phyloP scores from a whole-genome alignment of 306 rosid species.

The Quercus agrifolia region DNA sequence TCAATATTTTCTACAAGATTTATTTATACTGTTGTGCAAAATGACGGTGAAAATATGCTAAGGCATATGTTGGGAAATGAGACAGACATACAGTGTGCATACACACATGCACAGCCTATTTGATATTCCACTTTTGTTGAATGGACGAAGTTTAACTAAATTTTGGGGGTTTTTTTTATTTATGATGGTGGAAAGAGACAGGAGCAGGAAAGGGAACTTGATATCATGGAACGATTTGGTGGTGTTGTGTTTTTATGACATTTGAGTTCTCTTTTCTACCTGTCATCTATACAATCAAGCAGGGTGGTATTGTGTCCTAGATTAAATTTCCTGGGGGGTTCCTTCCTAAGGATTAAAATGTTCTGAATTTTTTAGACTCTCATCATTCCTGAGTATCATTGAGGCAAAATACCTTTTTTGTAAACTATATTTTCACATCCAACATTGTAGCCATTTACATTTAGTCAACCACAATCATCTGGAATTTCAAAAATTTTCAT shows the following conservation, averaged over 20 bases:
- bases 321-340: not conserved
- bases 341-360: not conserved
- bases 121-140: not conserved
- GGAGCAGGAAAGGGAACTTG: not conserved
- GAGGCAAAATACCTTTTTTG: not conserved
- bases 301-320: not conserved
- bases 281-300: not conserved
- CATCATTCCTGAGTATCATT: not conserved
- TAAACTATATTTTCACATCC: not conserved
- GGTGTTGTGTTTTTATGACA: not conserved
- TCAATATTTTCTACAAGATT: not conserved
- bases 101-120: not conserved
- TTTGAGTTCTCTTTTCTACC: not conserved
- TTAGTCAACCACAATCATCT: not conserved
- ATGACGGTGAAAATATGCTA: not conserved
- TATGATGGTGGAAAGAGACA: not conserved
- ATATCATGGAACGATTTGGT: not conserved
- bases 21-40: not conserved
- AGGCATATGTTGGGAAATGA: not conserved
- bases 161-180: too few relatives aligned
- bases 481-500: not conserved
- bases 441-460: not conserved
- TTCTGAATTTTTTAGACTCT: not conserved
- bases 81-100: not conserved
- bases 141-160: too few relatives aligned